phyloP scores from a whole-genome alignment of 768 basidiomycete species.

The Leucocoprinus leucothites region DNA sequence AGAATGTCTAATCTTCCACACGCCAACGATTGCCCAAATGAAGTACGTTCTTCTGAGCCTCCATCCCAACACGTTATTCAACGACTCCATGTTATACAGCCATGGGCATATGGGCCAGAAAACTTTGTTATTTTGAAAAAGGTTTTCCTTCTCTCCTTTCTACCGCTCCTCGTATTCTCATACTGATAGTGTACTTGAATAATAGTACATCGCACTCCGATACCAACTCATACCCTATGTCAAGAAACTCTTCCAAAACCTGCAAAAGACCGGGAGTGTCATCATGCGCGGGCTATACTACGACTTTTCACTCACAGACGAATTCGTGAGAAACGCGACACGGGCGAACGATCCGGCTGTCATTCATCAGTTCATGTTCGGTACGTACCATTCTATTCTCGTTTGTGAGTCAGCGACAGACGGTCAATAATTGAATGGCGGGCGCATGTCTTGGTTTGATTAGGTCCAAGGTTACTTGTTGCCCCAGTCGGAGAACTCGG shows the following conservation, averaged over 20 bases:
- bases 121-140: conserved; percentile 33
- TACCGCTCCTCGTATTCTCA: conserved; percentile 15
- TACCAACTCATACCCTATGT: conserved; percentile 32
- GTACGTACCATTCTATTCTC: conserved; percentile 14
- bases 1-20: conserved; percentile 17
- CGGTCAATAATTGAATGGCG: background rate
- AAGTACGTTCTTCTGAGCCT: conserved; percentile 22
- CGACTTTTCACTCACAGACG: conserved; percentile 28
- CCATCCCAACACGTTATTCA: conserved; percentile 26
- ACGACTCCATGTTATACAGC: conserved; percentile 15
- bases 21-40: conserved; percentile 34
- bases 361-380: conserved; percentile 33
- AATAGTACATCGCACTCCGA: conserved; percentile 33
- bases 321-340: conserved; percentile 24
- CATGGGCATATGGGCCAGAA: conserved; percentile 34
- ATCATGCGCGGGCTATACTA: conserved; percentile 31
- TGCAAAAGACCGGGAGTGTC: conserved; percentile 27
- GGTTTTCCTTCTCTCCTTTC: conserved; percentile 12
- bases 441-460: background rate
- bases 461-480: conserved; percentile 28
- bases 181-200: conserved; percentile 12
- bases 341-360: conserved; percentile 24
- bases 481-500: conserved; percentile 29
- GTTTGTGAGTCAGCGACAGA: background rate
- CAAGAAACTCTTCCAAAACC: conserved; percentile 26